phyloP scores from a whole-genome alignment of 2,329 filamentous ascomycete species.

The Graphilbum ipis-grandicollis region DNA sequence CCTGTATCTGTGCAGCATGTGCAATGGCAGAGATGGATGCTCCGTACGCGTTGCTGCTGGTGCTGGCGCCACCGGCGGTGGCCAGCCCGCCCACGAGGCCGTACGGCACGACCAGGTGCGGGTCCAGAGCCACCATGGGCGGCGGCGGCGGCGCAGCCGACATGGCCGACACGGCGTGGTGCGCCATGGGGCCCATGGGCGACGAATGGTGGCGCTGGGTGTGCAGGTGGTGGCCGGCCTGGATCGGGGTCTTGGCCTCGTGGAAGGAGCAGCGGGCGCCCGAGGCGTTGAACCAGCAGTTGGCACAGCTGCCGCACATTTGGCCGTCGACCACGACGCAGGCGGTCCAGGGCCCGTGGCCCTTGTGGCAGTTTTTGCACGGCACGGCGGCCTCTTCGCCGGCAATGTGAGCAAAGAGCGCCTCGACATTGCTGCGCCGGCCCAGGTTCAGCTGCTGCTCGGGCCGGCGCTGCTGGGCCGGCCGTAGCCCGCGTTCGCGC shows the following conservation, averaged over 20 bases:
- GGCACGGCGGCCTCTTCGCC: conserved; percentile 28
- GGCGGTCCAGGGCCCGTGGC: conserved; percentile 39
- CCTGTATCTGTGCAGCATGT: too few species aligned
- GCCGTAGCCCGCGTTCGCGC: conserved; percentile 27
- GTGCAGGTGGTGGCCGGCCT: conserved; percentile 26
- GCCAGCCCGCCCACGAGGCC: too few species aligned
- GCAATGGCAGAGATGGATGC: not conserved
- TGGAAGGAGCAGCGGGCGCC: conserved; percentile 43
- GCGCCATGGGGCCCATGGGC: not conserved
- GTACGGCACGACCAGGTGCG: conserved; percentile 1
- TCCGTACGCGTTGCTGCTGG: not conserved
- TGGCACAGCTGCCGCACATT: conserved; percentile 44
- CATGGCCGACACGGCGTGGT: not conserved
- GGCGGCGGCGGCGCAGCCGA: not conserved
- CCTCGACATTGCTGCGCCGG: conserved; percentile 43
- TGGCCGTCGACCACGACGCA: conserved; percentile 43
- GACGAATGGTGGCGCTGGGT: conserved; percentile 13
- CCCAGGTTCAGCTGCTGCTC: conserved; percentile 37
- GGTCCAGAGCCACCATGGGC: conserved; percentile 1
- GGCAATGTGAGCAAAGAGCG: conserved; percentile 38
- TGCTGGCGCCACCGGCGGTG: too few species aligned
- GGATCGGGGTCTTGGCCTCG: conserved; percentile 11
- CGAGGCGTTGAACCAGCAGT: conserved; percentile 47
- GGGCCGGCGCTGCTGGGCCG: conserved; percentile 32
- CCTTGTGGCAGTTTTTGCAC: conserved; percentile 43